Evolutionary conservation across 2,329 filamentous ascomycete species (phyloP).

Genomic region (Penicillium sp.): DNA sequence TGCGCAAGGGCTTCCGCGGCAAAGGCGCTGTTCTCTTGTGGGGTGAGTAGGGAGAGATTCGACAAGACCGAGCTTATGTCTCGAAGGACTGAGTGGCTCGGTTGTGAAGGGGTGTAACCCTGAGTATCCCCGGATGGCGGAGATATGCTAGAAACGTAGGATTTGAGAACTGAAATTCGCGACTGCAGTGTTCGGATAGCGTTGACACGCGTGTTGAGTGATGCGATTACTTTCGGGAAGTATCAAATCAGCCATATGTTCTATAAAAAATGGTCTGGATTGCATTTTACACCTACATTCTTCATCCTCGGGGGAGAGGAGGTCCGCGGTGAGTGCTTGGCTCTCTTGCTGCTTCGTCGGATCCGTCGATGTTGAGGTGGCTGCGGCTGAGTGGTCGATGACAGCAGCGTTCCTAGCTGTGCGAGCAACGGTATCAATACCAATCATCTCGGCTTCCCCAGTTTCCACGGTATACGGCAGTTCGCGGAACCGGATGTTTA

Average conservation of each 20-base stretch:
- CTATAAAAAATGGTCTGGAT: not conserved
- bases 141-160: constrained; percentile 77
- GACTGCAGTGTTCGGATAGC: constrained; percentile 91
- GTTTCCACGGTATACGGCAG: constrained; percentile 89
- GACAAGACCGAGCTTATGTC: constrained; percentile 85
- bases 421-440: constrained; percentile 88
- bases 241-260: constrained; percentile 20
- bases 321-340: constrained; percentile 21
- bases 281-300: constrained; percentile 57
- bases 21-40: constrained; percentile 69
- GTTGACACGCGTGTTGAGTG: constrained; percentile 84
- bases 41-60: constrained; percentile 80
- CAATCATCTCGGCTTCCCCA: constrained; percentile 96
- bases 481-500: constrained; percentile 77
- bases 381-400: constrained; percentile 41
- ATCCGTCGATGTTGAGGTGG: constrained; percentile 17
- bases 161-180: constrained; percentile 71
- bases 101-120: constrained; percentile 54
- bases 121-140: constrained; percentile 56
- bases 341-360: constrained; percentile 38
- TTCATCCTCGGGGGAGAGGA: constrained; percentile 65
- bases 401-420: constrained; percentile 81
- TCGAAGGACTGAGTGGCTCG: constrained; percentile 76
- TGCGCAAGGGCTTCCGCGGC: constrained; percentile 74
- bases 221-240: constrained; percentile 51